Percentiles rank a stretch among this genome's conserved stretches.
These are phyloP conservation scores for Ceriops zippeliana DNA, from an alignment of 345 rosid species.

Conservation along the genomic window DNA sequence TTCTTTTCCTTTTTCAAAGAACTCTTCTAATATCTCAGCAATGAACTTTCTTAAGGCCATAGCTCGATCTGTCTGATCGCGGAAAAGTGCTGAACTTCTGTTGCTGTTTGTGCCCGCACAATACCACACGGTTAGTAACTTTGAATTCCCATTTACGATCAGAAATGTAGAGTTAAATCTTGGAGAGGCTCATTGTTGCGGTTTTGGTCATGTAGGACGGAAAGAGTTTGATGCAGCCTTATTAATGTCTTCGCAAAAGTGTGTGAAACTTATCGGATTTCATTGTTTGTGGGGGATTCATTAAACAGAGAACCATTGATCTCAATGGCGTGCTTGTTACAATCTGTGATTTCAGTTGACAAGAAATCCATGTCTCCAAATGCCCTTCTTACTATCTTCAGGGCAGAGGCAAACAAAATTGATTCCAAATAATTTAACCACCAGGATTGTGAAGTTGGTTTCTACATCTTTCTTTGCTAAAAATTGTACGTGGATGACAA, in stretches of 20 bases:
- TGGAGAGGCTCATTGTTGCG: too few relatives aligned
- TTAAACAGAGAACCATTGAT: constrained; percentile 95
- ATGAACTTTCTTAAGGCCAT: neutral
- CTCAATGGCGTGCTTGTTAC: constrained; percentile 87
- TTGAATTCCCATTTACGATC: too few relatives aligned
- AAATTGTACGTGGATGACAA: neutral
- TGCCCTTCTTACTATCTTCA: constrained; percentile 82
- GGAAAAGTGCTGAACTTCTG: too few relatives aligned
- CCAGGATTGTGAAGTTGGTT: neutral
- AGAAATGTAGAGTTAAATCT: too few relatives aligned
- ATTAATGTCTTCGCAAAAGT: too few relatives aligned
- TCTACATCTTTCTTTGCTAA: neutral
- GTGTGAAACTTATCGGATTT: too few relatives aligned
- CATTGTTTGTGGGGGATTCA: too few relatives aligned
- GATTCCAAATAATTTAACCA: too few relatives aligned
- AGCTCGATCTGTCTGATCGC: neutral
- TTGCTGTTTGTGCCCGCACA: too few relatives aligned
- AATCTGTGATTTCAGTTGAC: constrained; percentile 67
- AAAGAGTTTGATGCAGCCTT: too few relatives aligned
- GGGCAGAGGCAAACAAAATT: constrained; percentile 63
- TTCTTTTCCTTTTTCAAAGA: neutral
- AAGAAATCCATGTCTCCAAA: constrained; percentile 83
- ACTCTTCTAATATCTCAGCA: neutral
- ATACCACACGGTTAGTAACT: too few relatives aligned
- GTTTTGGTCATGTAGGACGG: too few relatives aligned